Percentiles rank a stretch among this genome's conserved stretches.
These are phyloP conservation scores for Beauveria asiatica DNA, from an alignment of 2,329 filamentous ascomycete species.

Conservation along the genomic window DNA sequence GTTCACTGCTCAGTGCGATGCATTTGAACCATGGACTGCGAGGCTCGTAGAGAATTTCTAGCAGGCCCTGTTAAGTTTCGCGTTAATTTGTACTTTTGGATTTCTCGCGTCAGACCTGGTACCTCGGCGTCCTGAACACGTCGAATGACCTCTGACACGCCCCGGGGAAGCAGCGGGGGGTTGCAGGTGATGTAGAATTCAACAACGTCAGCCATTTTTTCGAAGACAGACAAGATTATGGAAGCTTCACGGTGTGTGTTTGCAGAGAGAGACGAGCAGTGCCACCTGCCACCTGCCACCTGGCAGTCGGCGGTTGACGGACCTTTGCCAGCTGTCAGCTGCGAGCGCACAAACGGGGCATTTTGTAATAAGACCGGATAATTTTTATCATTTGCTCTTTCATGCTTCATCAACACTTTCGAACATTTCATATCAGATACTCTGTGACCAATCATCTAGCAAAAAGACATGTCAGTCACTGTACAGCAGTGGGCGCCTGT, in stretches of 20 bases:
- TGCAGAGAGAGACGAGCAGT: background rate
- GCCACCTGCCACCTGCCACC: background rate
- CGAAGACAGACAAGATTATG: too few species aligned
- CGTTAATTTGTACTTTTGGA: background rate
- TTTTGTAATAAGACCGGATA: background rate
- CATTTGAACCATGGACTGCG: constrained; percentile 4
- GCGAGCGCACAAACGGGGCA: constrained; percentile 1
- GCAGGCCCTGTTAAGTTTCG: background rate
- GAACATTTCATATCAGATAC: background rate
- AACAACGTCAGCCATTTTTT: background rate
- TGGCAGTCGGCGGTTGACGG: background rate
- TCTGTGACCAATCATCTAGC: background rate
- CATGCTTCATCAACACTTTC: background rate
- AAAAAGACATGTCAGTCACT: background rate
- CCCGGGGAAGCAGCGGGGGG: background rate
- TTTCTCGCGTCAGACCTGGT: background rate
- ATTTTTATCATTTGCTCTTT: background rate
- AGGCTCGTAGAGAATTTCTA: constrained; percentile 7
- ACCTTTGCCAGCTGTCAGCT: constrained; percentile 1
- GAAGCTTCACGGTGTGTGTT: background rate
- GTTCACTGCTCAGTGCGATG: background rate
- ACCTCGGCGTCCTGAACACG: constrained; percentile 2
- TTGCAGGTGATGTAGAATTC: constrained; percentile 9
- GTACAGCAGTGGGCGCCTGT: background rate
- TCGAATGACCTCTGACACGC: constrained; percentile 8